A percentile compares a stretch with the other conserved stretches of the same genome.
These are phyloP conservation scores for Polysphondylium violaceum DNA, from an alignment of 78 protist genomes.

Conservation along the genomic window DNA sequence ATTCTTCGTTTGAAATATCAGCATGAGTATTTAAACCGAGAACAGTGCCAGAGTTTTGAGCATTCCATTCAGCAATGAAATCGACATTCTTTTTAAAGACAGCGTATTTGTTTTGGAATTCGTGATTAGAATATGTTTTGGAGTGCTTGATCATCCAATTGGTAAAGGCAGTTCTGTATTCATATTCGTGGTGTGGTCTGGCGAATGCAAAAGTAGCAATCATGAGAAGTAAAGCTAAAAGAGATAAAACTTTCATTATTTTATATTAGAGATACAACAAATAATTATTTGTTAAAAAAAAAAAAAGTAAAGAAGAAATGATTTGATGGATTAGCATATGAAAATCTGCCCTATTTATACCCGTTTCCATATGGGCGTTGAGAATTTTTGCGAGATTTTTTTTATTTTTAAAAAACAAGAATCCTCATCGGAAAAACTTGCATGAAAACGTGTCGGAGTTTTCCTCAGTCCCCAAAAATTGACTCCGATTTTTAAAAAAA, in stretches of 20 bases:
- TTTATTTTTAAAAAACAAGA: no score
- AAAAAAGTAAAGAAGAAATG: no score
- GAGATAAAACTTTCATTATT: conserved; percentile 11
- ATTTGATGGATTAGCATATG: no score
- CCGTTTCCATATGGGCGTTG: no score
- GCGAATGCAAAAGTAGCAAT: conserved; percentile 30
- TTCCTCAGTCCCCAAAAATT: no score
- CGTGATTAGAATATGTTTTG: conserved; percentile 10
- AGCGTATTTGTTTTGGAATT: conserved; percentile 7
- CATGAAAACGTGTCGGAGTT: no score
- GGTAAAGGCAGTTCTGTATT: conserved; percentile 31
- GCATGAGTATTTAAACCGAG: conserved; percentile 63
- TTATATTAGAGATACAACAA: no score
- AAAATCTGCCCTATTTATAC: no score
- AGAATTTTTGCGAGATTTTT: no score
- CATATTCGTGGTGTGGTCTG: conserved; percentile 9
- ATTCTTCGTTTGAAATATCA: conserved; percentile 67
- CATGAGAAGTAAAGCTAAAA: neutral
- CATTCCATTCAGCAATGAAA: conserved; percentile 40
- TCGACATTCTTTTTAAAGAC: conserved; percentile 63
- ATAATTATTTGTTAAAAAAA: no score
- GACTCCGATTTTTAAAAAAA: no score
- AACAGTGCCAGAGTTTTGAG: conserved; percentile 54
- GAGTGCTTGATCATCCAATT: conserved; percentile 38
- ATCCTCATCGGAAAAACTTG: no score